These are phyloP conservation scores for Populus hybrid DNA, from an alignment of 441 rosid species.

Conservation along the genomic window DNA sequence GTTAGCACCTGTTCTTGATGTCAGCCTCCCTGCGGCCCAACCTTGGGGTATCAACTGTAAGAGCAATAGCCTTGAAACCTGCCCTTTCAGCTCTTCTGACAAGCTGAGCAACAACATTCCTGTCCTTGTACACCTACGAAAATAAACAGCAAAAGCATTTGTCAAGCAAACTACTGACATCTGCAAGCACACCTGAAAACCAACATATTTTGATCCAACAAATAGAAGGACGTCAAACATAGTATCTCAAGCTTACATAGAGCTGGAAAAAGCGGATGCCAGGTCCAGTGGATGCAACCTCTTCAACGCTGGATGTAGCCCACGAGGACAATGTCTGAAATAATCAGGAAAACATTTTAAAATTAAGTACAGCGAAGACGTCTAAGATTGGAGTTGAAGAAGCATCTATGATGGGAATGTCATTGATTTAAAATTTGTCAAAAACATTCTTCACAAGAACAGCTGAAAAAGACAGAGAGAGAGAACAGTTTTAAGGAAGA, in stretches of 20 bases:
- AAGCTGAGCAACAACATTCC: slow-evolving; percentile 61
- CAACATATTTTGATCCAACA: background rate
- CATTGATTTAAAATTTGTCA: background rate
- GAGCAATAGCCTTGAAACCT: slow-evolving; percentile 77
- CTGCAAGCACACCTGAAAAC: background rate
- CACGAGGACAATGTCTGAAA: slow-evolving; percentile 65
- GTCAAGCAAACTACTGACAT: background rate
- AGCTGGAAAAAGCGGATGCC: slow-evolving; percentile 80
- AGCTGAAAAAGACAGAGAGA: background rate
- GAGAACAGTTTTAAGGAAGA: background rate
- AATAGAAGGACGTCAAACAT: background rate
- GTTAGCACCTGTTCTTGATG: slow-evolving; percentile 67
- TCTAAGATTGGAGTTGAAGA: background rate
- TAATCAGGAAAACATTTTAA: background rate
- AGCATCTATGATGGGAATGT: background rate
- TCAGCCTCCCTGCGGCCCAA: slow-evolving; percentile 85
- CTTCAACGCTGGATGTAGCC: slow-evolving; percentile 78
- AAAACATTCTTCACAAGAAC: background rate
- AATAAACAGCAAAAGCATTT: background rate
- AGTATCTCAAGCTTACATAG: slow-evolving; percentile 43
- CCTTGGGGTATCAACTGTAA: slow-evolving; percentile 78
- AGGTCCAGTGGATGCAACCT: slow-evolving; percentile 75
- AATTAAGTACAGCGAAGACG: background rate
- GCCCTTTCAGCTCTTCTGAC: slow-evolving; percentile 81
- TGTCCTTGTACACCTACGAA: slow-evolving; percentile 54